These are phyloP conservation scores for Crithidia bombi DNA, from an alignment of 208 protist species.

Conservation along the genomic window DNA sequence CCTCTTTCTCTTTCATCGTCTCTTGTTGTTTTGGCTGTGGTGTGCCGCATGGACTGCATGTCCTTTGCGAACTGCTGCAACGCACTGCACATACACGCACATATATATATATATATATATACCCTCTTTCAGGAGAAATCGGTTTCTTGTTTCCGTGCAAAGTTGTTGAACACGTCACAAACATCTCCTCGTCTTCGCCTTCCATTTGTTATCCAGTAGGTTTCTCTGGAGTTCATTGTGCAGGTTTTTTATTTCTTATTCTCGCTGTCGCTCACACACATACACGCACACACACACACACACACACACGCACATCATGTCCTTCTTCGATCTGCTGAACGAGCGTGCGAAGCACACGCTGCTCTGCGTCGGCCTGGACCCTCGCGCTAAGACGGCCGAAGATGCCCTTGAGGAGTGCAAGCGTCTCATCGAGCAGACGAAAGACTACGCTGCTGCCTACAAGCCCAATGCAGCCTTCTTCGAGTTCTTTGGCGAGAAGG, in stretches of 20 bases:
- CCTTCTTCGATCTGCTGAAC: conserved; percentile 87
- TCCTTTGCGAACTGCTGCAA: too few relatives aligned
- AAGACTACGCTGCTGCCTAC: conserved; percentile 85
- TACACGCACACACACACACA: too few relatives aligned
- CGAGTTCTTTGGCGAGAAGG: conserved; percentile 76
- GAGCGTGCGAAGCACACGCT: conserved; percentile 78
- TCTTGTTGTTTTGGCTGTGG: too few relatives aligned
- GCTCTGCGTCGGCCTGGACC: conserved; percentile 88
- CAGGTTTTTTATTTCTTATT: too few relatives aligned
- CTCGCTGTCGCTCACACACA: too few relatives aligned
- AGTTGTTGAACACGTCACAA: too few relatives aligned
- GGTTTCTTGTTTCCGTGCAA: neutral
- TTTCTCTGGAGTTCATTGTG: too few relatives aligned
- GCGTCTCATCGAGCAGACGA: conserved; percentile 75
- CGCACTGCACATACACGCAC: neutral
- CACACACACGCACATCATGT: conserved; percentile 21
- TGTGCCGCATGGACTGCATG: too few relatives aligned
- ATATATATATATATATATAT: neutral
- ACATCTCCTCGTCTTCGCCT: too few relatives aligned
- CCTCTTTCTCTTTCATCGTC: too few relatives aligned
- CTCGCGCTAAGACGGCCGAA: conserved; percentile 67
- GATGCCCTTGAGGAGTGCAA: conserved; percentile 75
- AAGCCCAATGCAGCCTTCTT: conserved; percentile 93
- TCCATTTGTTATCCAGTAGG: too few relatives aligned
- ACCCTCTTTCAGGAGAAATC: too few relatives aligned